phyloP scores from a whole-genome alignment of 2,329 filamentous ascomycete species.

The Xylaria sp. region DNA sequence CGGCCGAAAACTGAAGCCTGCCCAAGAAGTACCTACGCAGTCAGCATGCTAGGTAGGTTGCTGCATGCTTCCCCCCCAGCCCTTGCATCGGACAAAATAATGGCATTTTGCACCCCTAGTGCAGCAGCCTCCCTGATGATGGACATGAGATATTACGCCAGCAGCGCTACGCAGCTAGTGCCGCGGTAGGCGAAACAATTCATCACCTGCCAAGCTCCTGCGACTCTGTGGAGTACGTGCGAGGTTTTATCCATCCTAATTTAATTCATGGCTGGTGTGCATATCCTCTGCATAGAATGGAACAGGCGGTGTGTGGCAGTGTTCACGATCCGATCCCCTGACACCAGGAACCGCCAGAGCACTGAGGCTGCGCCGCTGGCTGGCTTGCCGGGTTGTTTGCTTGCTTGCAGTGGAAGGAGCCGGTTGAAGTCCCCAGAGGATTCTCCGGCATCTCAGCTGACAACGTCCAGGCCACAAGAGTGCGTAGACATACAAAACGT shows the following conservation, averaged over 20 bases:
- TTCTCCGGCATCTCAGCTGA: background rate
- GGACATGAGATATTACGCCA: background rate
- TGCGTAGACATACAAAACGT: background rate
- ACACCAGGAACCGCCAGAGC: background rate
- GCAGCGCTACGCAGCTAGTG: background rate
- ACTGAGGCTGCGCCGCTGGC: background rate
- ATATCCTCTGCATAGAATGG: background rate
- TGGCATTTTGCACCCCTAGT: background rate
- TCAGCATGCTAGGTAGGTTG: too few species aligned
- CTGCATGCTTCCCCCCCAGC: background rate
- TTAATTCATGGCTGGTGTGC: background rate
- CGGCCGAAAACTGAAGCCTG: background rate
- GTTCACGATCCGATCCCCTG: background rate
- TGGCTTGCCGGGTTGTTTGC: background rate
- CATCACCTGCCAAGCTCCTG: background rate
- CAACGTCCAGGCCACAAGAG: too few species aligned
- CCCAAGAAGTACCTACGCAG: background rate
- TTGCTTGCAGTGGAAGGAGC: background rate
- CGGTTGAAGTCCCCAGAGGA: background rate
- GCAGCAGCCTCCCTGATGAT: background rate
- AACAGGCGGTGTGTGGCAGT: background rate
- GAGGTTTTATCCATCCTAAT: background rate
- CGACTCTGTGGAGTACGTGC: background rate
- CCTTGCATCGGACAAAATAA: background rate
- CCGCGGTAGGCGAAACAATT: conserved; percentile 4